Percentiles rank a stretch among this genome's conserved stretches.
phyloP scores from a whole-genome alignment of 2,329 filamentous ascomycete genomes.

The Cladophialophora exuberans region DNA sequence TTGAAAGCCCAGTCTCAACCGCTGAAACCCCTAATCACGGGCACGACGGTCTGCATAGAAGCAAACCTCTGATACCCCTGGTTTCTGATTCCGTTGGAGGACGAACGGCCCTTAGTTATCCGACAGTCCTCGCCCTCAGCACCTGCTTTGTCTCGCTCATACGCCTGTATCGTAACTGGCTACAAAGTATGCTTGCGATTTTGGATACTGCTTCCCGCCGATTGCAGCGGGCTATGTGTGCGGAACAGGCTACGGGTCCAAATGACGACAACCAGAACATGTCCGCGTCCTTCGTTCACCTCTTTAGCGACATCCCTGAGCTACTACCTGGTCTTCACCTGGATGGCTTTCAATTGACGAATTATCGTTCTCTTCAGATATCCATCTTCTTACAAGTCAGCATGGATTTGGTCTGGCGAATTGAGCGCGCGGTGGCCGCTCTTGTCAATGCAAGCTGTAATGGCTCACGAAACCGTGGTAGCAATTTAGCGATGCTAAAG shows the following conservation, averaged over 20 bases:
- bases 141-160: conserved; percentile 8
- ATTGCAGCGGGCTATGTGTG: background rate
- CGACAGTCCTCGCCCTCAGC: conserved; percentile 3
- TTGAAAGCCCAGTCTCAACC: too few relatives aligned
- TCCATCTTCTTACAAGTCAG: conserved; percentile 14
- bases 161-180: conserved; percentile 6
- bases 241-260: too few relatives aligned
- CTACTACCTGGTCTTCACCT: conserved; percentile 6
- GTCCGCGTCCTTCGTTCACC: background rate
- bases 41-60: background rate
- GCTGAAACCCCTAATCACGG: too few relatives aligned
- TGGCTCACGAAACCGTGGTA: background rate
- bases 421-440: conserved; percentile 6
- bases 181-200: conserved; percentile 3
- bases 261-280: background rate
- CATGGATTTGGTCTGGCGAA: conserved; percentile 9
- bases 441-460: background rate
- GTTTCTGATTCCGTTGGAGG: background rate
- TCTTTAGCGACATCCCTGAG: background rate
- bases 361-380: conserved; percentile 14
- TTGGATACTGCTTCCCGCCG: background rate
- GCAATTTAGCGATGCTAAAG: background rate
- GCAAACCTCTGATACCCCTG: background rate
- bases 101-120: background rate
- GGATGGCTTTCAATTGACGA: conserved; percentile 6